phyloP scores from a whole-genome alignment of 352 stramenopile genomes.

The Pythium sp. region DNA sequence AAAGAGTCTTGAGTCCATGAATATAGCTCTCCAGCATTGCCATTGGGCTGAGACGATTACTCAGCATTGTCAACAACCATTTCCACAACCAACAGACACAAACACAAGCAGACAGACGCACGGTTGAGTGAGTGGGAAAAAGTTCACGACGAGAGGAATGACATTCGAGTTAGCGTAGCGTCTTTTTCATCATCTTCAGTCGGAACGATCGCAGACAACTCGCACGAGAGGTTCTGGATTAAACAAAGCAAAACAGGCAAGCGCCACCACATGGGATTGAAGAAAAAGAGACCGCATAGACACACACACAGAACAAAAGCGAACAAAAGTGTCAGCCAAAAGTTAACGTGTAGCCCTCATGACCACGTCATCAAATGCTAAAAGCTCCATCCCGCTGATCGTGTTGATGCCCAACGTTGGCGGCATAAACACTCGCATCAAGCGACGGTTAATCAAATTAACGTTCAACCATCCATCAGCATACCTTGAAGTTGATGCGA shows the following conservation, averaged over 20 bases:
- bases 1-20: not conserved
- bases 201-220: conserved; percentile 19
- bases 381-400: not conserved
- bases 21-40: not conserved
- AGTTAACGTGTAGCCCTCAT: not conserved
- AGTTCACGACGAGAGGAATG: conserved; percentile 20
- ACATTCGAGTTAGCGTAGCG: conserved; percentile 16
- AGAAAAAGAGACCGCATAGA: not conserved
- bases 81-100: not conserved
- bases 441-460: not conserved
- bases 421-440: not conserved
- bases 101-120: not conserved
- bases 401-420: not conserved
- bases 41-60: not conserved
- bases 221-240: conserved; percentile 22
- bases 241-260: not conserved
- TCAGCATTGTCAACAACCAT: not conserved
- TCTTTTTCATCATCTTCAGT: conserved; percentile 23
- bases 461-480: not conserved
- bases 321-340: not conserved
- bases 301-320: not conserved
- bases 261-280: not conserved
- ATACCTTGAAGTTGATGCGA: conserved; percentile 10
- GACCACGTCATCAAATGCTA: not conserved
- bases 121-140: not conserved